A percentile compares a stretch with the other conserved stretches of the same genome.
phyloP scores from a whole-genome alignment of 352 stramenopile genomes.

The Globisporangium iwayamae region DNA sequence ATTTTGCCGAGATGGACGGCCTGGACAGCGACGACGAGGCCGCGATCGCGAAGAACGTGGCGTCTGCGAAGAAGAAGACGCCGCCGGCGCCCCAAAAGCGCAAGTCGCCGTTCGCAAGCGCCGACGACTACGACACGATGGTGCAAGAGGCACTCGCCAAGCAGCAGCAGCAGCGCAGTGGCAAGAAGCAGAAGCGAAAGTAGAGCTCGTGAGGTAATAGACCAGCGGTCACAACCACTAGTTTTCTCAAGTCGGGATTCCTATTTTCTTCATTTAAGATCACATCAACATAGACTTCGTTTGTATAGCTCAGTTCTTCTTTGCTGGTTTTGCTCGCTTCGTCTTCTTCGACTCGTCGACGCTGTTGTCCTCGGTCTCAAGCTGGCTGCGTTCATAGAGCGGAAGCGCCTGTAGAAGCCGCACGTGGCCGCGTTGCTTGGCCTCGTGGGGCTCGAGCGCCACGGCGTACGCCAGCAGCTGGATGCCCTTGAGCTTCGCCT shows the following conservation, averaged over 20 bases:
- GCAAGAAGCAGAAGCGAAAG: constrained; percentile 41
- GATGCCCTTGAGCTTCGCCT: constrained; percentile 45
- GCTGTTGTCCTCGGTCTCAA: background rate
- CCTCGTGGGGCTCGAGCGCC: constrained; percentile 45
- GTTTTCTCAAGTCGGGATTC: background rate
- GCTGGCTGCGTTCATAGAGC: constrained; percentile 17
- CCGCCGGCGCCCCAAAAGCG: constrained; percentile 40
- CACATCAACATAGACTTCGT: background rate
- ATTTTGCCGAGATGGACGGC: constrained; percentile 23
- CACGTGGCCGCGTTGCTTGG: constrained; percentile 26
- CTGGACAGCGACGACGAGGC: constrained; percentile 50
- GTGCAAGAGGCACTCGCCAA: constrained; percentile 62
- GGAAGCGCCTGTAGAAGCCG: constrained; percentile 38
- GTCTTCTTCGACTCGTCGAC: background rate
- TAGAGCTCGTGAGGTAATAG: background rate
- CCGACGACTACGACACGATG: constrained; percentile 75
- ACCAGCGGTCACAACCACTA: background rate
- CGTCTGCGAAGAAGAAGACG: constrained; percentile 45
- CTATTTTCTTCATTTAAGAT: background rate
- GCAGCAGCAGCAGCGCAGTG: constrained; percentile 31
- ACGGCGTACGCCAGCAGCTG: constrained; percentile 63
- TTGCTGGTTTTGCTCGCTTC: background rate
- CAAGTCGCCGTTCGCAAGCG: constrained; percentile 69
- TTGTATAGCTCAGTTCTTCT: background rate
- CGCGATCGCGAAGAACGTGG: constrained; percentile 30